These are phyloP conservation scores for Fomes fomentarius DNA, from an alignment of 1,284 basidiomycete species.

Conservation along the genomic window DNA sequence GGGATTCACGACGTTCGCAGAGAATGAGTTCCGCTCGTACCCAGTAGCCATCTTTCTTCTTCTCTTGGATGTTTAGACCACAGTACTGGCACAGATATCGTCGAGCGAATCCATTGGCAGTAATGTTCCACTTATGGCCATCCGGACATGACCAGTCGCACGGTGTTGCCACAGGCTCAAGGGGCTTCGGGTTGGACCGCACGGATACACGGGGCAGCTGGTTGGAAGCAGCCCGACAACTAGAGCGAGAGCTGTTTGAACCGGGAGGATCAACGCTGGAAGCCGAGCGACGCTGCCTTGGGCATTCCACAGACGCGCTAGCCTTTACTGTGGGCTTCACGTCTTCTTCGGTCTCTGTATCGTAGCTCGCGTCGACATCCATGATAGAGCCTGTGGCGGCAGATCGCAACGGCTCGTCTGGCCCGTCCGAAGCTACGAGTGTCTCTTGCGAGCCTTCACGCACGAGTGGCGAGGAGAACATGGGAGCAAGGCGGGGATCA, in stretches of 20 bases:
- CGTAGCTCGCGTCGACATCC: slow-evolving; percentile 1
- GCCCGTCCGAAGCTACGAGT: slow-evolving; percentile 10
- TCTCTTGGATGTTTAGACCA: slow-evolving; percentile 16
- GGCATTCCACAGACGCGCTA: not conserved
- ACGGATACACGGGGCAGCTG: slow-evolving; percentile 7
- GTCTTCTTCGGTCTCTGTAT: not conserved
- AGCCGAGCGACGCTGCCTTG: not conserved
- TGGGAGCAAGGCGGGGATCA: not conserved
- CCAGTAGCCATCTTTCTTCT: slow-evolving; percentile 21
- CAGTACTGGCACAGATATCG: slow-evolving; percentile 18
- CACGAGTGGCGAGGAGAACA: not conserved
- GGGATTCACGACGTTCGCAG: not conserved
- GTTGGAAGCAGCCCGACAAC: not conserved
- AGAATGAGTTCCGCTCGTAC: not conserved
- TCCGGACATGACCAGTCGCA: slow-evolving; percentile 2
- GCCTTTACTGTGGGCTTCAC: not conserved
- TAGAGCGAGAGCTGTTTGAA: not conserved
- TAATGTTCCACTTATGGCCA: slow-evolving; percentile 15
- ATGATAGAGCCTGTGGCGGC: not conserved
- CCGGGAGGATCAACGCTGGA: not conserved
- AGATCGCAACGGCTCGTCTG: not conserved
- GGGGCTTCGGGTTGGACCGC: slow-evolving; percentile 13
- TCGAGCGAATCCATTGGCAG: slow-evolving; percentile 8
- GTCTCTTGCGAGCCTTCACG: slow-evolving; percentile 13
- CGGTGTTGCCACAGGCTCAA: slow-evolving; percentile 8